These are phyloP conservation scores for Candida anglica DNA, from an alignment of 805 yeast genomes.

Conservation along the genomic window DNA sequence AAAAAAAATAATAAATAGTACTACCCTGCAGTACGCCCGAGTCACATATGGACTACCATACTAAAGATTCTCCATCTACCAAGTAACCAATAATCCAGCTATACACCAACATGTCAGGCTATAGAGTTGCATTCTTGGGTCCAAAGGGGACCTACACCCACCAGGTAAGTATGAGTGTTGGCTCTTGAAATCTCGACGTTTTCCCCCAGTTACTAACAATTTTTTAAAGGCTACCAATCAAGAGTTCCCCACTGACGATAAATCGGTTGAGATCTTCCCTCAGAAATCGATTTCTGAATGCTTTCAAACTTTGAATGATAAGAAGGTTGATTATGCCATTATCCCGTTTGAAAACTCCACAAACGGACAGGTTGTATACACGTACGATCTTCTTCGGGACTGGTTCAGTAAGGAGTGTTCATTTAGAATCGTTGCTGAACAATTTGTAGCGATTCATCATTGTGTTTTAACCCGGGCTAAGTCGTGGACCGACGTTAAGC, in stretches of 20 bases:
- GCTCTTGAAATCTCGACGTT: background rate
- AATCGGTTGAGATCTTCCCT: conserved; percentile 25
- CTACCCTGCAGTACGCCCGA: too few relatives aligned
- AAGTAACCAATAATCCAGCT: too few relatives aligned
- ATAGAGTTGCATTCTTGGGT: conserved; percentile 77
- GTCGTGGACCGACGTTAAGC: conserved; percentile 42
- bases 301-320: conserved; percentile 47
- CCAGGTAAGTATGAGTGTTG: conserved; percentile 46
- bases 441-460: conserved; percentile 79
- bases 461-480: conserved; percentile 52
- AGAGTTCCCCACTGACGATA: too few relatives aligned
- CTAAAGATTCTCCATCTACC: too few relatives aligned
- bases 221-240: too few relatives aligned
- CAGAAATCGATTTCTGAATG: conserved; percentile 56
- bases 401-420: conserved; percentile 34
- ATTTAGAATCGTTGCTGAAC: conserved; percentile 67
- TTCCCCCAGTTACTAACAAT: conserved; percentile 1
- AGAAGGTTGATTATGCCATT: conserved; percentile 60
- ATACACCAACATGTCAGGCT: too few relatives aligned
- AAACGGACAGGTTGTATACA: conserved; percentile 86
- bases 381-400: conserved; percentile 78
- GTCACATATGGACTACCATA: too few relatives aligned
- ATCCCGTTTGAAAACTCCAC: conserved; percentile 94
- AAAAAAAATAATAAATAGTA: too few relatives aligned
- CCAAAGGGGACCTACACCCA: conserved; percentile 94